phyloP scores from a whole-genome alignment of 305 asterid genomes.

The Salvia sclarea region DNA sequence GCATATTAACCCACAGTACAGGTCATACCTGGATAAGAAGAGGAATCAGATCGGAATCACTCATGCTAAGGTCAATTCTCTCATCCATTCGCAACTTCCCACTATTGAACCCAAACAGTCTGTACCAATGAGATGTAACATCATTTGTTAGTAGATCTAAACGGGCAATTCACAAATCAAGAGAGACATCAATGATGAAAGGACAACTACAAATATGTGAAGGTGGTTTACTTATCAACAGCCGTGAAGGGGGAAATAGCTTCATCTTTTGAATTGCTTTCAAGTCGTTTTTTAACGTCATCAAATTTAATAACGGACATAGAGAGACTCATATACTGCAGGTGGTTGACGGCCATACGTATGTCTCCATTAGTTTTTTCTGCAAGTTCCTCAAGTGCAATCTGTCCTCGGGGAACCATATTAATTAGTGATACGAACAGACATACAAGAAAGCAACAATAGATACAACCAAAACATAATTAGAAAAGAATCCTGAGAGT shows the following conservation, averaged over 20 bases:
- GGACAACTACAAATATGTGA: constrained; percentile 25
- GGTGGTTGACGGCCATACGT: constrained; percentile 94
- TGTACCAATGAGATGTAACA: constrained; percentile 39
- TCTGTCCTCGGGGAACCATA: constrained; percentile 47
- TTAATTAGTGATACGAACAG: constrained; percentile 20
- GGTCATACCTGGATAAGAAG: constrained; percentile 83
- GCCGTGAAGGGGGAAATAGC: constrained; percentile 97
- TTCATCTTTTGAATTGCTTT: constrained; percentile 93
- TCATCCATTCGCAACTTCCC: constrained; percentile 93
- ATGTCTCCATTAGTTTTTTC: constrained; percentile 94
- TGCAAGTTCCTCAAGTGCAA: constrained; percentile 93
- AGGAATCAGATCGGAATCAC: constrained; percentile 96
- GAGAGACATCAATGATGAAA: constrained; percentile 20
- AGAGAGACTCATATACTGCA: constrained; percentile 96
- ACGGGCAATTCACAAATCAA: constrained; percentile 7
- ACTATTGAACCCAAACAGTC: constrained; percentile 81
- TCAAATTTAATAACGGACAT: constrained; percentile 86
- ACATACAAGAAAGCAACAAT: constrained; percentile 7
- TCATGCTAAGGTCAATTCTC: constrained; percentile 90
- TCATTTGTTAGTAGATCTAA: constrained; percentile 6
- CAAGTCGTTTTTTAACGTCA: constrained; percentile 86
- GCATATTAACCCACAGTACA: constrained; percentile 23
- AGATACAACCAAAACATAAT: constrained; percentile 1
- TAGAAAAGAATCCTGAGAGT: constrained; percentile 13
- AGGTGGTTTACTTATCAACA: constrained; percentile 78